These are phyloP conservation scores for Boletus rufocinnamomeus DNA, from an alignment of 768 basidiomycete species.

Conservation along the genomic window DNA sequence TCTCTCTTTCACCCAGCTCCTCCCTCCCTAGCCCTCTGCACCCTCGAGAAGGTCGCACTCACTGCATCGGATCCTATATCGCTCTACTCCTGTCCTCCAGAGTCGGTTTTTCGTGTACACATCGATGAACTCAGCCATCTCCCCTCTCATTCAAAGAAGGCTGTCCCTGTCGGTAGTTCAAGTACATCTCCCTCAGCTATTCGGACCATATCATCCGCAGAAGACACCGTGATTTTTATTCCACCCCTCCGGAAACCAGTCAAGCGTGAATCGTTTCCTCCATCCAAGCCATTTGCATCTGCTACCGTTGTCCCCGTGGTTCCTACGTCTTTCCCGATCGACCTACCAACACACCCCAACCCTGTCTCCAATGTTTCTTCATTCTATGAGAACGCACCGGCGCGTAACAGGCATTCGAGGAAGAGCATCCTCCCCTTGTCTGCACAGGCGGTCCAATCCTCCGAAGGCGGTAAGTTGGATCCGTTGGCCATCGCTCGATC, in stretches of 20 bases:
- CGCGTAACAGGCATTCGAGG: neutral
- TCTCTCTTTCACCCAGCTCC: slow-evolving; percentile 47
- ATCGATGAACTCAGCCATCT: slow-evolving; percentile 17
- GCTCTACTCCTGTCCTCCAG: slow-evolving; percentile 29
- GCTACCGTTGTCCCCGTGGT: neutral
- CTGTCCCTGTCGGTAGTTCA: neutral
- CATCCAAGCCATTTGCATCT: neutral
- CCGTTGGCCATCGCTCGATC: slow-evolving; percentile 30
- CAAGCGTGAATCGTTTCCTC: neutral
- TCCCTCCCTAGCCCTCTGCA: slow-evolving; percentile 38
- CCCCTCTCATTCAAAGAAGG: slow-evolving; percentile 6
- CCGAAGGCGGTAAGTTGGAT: slow-evolving; percentile 16
- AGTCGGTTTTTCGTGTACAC: slow-evolving; percentile 34
- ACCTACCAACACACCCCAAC: neutral
- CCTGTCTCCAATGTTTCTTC: slow-evolving; percentile 13
- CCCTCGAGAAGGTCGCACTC: slow-evolving; percentile 26
- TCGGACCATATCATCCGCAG: slow-evolving; percentile 9
- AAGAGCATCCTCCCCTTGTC: slow-evolving; percentile 20
- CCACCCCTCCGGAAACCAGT: slow-evolving; percentile 19
- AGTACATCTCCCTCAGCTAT: neutral
- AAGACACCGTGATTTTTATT: slow-evolving; percentile 20
- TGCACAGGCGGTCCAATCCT: slow-evolving; percentile 22
- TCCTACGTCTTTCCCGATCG: neutral
- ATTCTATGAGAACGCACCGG: slow-evolving; percentile 21
- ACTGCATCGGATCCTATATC: slow-evolving; percentile 18